Percentiles rank a stretch among this genome's conserved stretches.
These are phyloP conservation scores for Asterella californica DNA, from an alignment of 225 moss, liverwort and hornwort species.

Conservation along the genomic window DNA sequence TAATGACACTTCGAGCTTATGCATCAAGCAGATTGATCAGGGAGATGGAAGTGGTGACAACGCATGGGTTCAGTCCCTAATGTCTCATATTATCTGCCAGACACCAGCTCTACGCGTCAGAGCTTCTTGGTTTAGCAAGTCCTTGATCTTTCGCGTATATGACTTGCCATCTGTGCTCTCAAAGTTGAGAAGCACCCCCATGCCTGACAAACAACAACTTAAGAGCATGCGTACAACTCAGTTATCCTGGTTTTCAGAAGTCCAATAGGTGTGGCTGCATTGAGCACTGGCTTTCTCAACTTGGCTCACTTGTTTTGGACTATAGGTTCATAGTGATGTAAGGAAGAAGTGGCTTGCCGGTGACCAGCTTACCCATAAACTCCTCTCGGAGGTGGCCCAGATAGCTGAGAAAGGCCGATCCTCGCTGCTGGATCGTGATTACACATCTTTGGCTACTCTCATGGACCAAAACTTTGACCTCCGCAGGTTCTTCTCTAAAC, in stretches of 20 bases:
- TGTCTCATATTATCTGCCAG: not conserved
- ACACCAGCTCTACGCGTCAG: not conserved
- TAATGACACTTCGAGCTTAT: not conserved
- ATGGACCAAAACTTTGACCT: constrained; percentile 65
- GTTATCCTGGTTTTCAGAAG: too few species aligned
- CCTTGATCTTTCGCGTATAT: too few species aligned
- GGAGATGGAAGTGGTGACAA: not conserved
- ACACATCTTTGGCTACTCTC: constrained; percentile 57
- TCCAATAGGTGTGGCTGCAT: too few species aligned
- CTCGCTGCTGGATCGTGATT: constrained; percentile 57
- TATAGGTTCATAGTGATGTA: constrained; percentile 79
- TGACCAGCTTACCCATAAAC: constrained; percentile 51
- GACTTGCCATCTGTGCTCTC: too few species aligned
- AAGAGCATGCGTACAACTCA: too few species aligned
- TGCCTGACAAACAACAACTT: too few species aligned
- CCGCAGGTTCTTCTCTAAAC: constrained; percentile 46
- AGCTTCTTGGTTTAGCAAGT: too few species aligned
- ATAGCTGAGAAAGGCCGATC: constrained; percentile 65
- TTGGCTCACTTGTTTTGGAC: not conserved
- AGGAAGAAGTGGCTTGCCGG: constrained; percentile 87
- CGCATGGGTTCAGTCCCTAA: not conserved
- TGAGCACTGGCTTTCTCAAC: not conserved
- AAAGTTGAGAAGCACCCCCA: too few species aligned
- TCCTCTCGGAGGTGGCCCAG: constrained; percentile 69
- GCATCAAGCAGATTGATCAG: not conserved